Evolutionary conservation across 257 asterid species (phyloP).

Genomic region (Plantago major): DNA sequence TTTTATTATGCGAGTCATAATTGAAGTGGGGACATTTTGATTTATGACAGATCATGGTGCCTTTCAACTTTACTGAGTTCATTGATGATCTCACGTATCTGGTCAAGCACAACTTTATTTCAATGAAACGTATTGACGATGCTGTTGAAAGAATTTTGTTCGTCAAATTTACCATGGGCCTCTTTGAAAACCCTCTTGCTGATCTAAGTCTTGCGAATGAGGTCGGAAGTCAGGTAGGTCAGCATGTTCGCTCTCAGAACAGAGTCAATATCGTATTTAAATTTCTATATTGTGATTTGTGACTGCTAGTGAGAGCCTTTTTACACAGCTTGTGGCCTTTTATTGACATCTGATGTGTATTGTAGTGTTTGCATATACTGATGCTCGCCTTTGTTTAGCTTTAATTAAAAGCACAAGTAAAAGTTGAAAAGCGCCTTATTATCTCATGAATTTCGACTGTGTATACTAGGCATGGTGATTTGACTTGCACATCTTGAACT

Average conservation of each 20-base stretch:
- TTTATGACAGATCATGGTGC: slow-evolving; percentile 68
- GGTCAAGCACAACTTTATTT: slow-evolving; percentile 52
- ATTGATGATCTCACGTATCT: slow-evolving; percentile 63
- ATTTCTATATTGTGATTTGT: no score
- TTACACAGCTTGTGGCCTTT: no score
- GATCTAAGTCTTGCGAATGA: slow-evolving; percentile 70
- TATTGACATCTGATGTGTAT: no score
- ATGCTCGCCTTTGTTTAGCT: background rate
- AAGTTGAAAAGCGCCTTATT: background rate
- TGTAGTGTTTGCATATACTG: no score
- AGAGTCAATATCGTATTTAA: background rate
- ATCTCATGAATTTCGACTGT: background rate
- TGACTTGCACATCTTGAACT: background rate
- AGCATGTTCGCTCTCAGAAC: slow-evolving; percentile 3
- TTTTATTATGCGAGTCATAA: slow-evolving; percentile 16
- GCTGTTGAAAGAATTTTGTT: slow-evolving; percentile 74
- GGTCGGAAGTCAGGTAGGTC: slow-evolving; percentile 71
- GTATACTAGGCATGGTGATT: background rate
- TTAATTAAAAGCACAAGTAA: background rate
- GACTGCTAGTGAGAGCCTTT: no score
- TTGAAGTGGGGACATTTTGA: slow-evolving; percentile 14
- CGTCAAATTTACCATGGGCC: slow-evolving; percentile 82
- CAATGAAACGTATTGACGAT: slow-evolving; percentile 75
- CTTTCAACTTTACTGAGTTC: slow-evolving; percentile 71
- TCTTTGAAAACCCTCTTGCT: slow-evolving; percentile 78